phyloP scores from a whole-genome alignment of 495 filamentous ascomycete species.

The Monascus purpureus region DNA sequence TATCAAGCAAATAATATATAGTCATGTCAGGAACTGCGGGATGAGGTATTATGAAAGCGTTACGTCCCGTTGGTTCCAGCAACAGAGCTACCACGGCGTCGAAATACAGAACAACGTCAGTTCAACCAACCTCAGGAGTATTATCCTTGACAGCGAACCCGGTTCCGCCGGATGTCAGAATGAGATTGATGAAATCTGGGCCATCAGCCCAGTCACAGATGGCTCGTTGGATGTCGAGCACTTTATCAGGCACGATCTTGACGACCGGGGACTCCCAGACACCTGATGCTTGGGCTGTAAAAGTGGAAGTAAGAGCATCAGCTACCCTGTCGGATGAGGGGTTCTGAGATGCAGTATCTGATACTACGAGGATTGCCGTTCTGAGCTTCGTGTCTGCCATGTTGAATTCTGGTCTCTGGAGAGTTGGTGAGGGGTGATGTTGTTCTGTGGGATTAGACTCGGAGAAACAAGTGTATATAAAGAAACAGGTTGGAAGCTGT shows the following conservation, averaged over 20 bases:
- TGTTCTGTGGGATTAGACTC: too few species aligned
- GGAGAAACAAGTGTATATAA: neutral
- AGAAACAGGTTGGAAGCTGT: too few species aligned
- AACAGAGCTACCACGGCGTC: too few species aligned
- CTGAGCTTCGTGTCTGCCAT: slow-evolving; percentile 16
- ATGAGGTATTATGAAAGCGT: too few species aligned
- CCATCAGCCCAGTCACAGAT: slow-evolving; percentile 58
- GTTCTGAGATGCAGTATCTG: slow-evolving; percentile 80
- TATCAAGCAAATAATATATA: neutral
- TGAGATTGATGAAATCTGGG: slow-evolving; percentile 48
- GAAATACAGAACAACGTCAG: neutral
- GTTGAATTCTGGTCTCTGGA: slow-evolving; percentile 6
- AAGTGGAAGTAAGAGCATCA: slow-evolving; percentile 48
- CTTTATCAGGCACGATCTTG: slow-evolving; percentile 71
- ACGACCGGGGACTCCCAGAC: slow-evolving; percentile 56
- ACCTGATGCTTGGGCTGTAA: slow-evolving; percentile 41
- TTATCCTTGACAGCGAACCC: slow-evolving; percentile 81
- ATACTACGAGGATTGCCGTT: slow-evolving; percentile 71
- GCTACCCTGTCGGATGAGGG: slow-evolving; percentile 64
- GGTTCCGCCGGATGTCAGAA: slow-evolving; percentile 84
- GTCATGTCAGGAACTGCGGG: too few species aligned
- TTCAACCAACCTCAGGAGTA: slow-evolving; percentile 67
- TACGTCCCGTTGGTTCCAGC: too few species aligned
- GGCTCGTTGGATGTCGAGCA: slow-evolving; percentile 55
- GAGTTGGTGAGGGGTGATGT: slow-evolving; percentile 5